These are phyloP conservation scores for Crithidia bombi DNA, from an alignment of 208 protist species.

Conservation along the genomic window DNA sequence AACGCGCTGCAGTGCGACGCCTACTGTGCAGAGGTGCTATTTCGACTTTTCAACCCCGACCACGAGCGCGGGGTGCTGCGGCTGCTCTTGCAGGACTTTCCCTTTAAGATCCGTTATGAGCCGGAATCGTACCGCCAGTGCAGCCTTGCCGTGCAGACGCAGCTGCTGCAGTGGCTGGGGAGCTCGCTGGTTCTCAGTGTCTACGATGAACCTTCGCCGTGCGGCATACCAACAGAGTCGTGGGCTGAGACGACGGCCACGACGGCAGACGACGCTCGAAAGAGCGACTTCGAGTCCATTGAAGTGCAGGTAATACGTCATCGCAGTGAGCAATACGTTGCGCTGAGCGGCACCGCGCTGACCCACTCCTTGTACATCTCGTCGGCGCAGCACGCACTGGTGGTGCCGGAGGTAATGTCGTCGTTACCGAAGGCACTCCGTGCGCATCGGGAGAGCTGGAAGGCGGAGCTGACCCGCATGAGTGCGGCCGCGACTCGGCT, in stretches of 20 bases:
- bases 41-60: constrained; percentile 56
- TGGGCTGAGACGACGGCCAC: constrained; percentile 16
- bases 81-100: constrained; percentile 53
- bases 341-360: constrained; percentile 37
- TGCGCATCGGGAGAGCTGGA: constrained; percentile 30
- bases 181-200: constrained; percentile 67
- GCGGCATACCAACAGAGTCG: constrained; percentile 10
- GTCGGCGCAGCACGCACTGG: constrained; percentile 39
- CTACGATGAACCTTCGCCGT: constrained; percentile 40
- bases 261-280: background rate
- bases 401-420: constrained; percentile 48
- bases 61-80: constrained; percentile 69
- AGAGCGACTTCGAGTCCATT: constrained; percentile 47
- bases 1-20: constrained; percentile 41
- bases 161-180: constrained; percentile 76
- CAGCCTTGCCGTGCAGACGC: constrained; percentile 51
- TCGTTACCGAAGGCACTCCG: constrained; percentile 27
- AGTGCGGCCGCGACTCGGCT: constrained; percentile 43
- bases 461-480: constrained; percentile 25
- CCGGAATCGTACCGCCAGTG: constrained; percentile 44
- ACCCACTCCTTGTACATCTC: constrained; percentile 70
- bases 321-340: constrained; percentile 53
- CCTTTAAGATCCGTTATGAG: constrained; percentile 66
- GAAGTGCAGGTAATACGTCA: constrained; percentile 63
- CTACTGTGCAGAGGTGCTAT: constrained; percentile 48